Evolutionary conservation across 2,329 filamentous ascomycete genomes (phyloP).

Genomic region (Penicillium hordei): DNA sequence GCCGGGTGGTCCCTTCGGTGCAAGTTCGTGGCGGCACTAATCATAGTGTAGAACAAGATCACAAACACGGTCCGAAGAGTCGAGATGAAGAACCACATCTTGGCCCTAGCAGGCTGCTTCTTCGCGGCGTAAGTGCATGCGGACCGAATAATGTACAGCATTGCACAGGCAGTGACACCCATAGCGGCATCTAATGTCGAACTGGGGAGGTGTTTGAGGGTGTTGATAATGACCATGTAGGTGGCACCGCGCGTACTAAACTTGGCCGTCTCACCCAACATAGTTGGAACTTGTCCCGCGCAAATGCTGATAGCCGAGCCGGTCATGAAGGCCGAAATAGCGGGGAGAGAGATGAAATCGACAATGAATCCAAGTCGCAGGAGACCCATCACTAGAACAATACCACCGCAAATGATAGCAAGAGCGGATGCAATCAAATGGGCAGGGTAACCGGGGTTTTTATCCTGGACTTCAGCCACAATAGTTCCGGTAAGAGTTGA

Average conservation of each 20-base stretch:
- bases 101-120: slow-evolving; percentile 67
- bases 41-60: slow-evolving; percentile 86
- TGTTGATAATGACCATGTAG: slow-evolving; percentile 81
- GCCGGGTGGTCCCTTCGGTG: slow-evolving; percentile 61
- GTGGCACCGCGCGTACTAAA: slow-evolving; percentile 76
- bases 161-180: slow-evolving; percentile 74
- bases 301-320: slow-evolving; percentile 89
- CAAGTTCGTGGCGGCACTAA: slow-evolving; percentile 82
- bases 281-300: slow-evolving; percentile 74
- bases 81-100: slow-evolving; percentile 83
- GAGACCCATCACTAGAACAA: slow-evolving; percentile 77
- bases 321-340: slow-evolving; percentile 95
- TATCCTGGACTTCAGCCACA: slow-evolving; percentile 61
- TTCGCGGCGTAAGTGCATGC: slow-evolving; percentile 65
- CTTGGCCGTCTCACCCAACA: slow-evolving; percentile 70
- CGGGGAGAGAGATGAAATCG: slow-evolving; percentile 85
- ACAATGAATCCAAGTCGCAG: slow-evolving; percentile 84
- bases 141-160: slow-evolving; percentile 74
- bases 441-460: slow-evolving; percentile 55
- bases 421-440: slow-evolving; percentile 76
- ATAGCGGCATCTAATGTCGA: slow-evolving; percentile 79
- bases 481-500: slow-evolving; percentile 86
- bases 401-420: slow-evolving; percentile 72
- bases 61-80: slow-evolving; percentile 89
- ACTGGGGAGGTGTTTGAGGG: slow-evolving; percentile 67